These are phyloP conservation scores for Neofusicoccum umdonicola DNA, from an alignment of 2,329 filamentous ascomycete species.

Conservation along the genomic window DNA sequence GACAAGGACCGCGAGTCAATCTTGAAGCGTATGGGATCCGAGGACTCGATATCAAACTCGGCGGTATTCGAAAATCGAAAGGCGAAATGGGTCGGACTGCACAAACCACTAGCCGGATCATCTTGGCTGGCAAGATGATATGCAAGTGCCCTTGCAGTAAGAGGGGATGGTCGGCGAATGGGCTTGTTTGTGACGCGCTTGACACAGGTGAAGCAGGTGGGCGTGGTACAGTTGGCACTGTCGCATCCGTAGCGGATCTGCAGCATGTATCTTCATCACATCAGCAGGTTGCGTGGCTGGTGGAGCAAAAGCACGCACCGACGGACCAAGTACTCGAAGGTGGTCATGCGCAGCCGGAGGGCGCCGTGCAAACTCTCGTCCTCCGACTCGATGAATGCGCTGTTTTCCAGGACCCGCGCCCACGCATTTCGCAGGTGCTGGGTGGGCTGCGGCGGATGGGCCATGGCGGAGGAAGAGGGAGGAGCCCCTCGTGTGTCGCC, in stretches of 20 bases:
- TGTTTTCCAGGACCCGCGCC: conserved; percentile 1
- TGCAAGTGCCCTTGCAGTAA: conserved; percentile 78
- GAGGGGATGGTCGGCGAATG: conserved; percentile 73
- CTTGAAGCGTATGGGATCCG: neutral
- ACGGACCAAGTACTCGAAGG: conserved; percentile 33
- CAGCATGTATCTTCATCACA: conserved; percentile 63
- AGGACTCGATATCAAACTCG: conserved; percentile 23
- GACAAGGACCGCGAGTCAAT: conserved; percentile 60
- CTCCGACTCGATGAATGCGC: neutral
- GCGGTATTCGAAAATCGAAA: neutral
- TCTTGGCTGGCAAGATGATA: conserved; percentile 78
- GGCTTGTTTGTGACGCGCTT: conserved; percentile 66
- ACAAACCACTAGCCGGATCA: conserved; percentile 69
- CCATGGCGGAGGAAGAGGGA: conserved; percentile 10
- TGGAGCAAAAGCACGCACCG: conserved; percentile 22
- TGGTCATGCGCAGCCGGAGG: conserved; percentile 2
- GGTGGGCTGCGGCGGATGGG: neutral
- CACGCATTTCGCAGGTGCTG: conserved; percentile 4
- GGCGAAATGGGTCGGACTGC: conserved; percentile 38
- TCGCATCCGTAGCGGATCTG: conserved; percentile 83
- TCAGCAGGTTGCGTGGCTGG: conserved; percentile 16
- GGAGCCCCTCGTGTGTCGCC: conserved; percentile 6
- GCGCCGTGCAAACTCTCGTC: neutral
- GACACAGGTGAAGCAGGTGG: conserved; percentile 79
- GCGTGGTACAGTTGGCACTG: conserved; percentile 64